Conservation (phyloP, 2,329 filamentous ascomycete species). For the Pezicula radicicola region DNA sequence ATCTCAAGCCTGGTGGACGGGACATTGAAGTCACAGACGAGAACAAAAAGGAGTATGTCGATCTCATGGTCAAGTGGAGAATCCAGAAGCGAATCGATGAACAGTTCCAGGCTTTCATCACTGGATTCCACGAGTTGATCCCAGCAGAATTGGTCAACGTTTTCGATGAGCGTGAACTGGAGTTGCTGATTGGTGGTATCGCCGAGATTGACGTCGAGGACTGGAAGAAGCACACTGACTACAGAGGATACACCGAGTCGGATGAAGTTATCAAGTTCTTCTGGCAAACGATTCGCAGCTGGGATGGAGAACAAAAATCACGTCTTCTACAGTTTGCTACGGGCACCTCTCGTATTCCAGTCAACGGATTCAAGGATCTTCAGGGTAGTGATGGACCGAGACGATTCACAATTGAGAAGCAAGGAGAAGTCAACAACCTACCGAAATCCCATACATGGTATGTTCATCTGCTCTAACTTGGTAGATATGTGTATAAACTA, state of each 20-base stretch:
- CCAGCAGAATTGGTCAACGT: slow-evolving; percentile 96
- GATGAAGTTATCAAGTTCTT: slow-evolving; percentile 98
- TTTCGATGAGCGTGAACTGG: slow-evolving; percentile 95
- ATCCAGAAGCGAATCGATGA: slow-evolving; percentile 98
- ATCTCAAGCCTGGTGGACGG: slow-evolving; percentile 84
- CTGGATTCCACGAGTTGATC: slow-evolving; percentile 96
- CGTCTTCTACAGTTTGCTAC: slow-evolving; percentile 95
- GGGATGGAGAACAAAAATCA: slow-evolving; percentile 98
- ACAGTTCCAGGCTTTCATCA: slow-evolving; percentile 97
- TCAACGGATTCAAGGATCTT: slow-evolving; percentile 99
- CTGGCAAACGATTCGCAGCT: slow-evolving; percentile 95
- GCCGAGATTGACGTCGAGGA: slow-evolving; percentile 99
- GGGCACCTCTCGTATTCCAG: slow-evolving; percentile 93
- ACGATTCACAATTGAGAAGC: slow-evolving; percentile 97
- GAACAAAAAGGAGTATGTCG: slow-evolving; percentile 98
- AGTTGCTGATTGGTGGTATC: slow-evolving; percentile 95
- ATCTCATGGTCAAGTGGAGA: slow-evolving; percentile 98
- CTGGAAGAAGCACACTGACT: slow-evolving; percentile 99
- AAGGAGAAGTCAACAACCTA: slow-evolving; percentile 83
- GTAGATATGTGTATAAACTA: slow-evolving; percentile 7
- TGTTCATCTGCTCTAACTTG: slow-evolving; percentile 31
- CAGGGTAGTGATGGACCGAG: slow-evolving; percentile 95
- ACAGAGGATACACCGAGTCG: slow-evolving; percentile 95
- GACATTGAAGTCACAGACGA: slow-evolving; percentile 97
- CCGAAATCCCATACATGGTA: slow-evolving; percentile 99